These are phyloP conservation scores for Colletotrichum neosansevieriae DNA, from an alignment of 2,329 filamentous ascomycete species.

Conservation along the genomic window DNA sequence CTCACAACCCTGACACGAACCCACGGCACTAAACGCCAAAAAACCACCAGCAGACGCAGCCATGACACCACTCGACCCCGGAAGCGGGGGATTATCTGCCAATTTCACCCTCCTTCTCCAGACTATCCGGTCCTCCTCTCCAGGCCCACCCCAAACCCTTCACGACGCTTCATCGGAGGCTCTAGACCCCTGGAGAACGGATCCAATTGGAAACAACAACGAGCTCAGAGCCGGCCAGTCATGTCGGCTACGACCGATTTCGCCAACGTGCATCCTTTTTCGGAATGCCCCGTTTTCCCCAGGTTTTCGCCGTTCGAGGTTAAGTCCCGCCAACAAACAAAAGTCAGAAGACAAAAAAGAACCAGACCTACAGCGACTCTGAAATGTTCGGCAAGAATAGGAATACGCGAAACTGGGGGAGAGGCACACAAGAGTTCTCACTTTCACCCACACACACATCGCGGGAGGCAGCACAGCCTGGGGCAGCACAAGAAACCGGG, in stretches of 20 bases:
- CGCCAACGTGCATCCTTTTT: neutral
- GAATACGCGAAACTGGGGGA: conserved; percentile 16
- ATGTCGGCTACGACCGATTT: conserved; percentile 1
- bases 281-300: conserved; percentile 32
- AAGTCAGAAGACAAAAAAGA: neutral
- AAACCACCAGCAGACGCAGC: conserved; percentile 18
- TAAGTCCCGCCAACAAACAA: conserved; percentile 12
- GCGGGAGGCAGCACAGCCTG: neutral
- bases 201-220: conserved; percentile 5
- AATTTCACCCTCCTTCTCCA: conserved; percentile 23
- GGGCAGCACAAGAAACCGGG: conserved; percentile 14
- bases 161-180: neutral
- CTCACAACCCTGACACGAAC: conserved; percentile 14
- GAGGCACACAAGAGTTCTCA: neutral
- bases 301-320: conserved; percentile 19
- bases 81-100: conserved; percentile 23
- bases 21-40: conserved; percentile 21
- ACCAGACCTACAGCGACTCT: neutral
- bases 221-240: conserved; percentile 19
- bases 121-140: conserved; percentile 16
- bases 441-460: neutral
- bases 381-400: conserved; percentile 35
- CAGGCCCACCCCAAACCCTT: neutral
- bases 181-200: conserved; percentile 24
- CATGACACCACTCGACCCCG: conserved; percentile 29